phyloP scores from a whole-genome alignment of 148 eudicot genomes.

The Rhododendron griersonianum region DNA sequence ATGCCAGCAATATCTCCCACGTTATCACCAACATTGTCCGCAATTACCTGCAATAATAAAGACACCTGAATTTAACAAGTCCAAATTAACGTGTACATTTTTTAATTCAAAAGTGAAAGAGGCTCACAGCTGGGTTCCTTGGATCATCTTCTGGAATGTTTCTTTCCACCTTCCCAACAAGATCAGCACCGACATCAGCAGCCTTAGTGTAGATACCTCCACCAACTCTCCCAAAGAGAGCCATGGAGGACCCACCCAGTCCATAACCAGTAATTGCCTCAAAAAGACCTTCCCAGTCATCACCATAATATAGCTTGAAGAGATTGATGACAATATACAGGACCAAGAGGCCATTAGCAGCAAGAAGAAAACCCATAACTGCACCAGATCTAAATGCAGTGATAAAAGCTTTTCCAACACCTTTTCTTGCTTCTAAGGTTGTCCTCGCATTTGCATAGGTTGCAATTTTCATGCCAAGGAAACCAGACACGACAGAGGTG shows the following conservation, averaged over 20 bases:
- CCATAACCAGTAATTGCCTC: constrained; percentile 89
- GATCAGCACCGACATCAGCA: constrained; percentile 95
- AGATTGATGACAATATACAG: constrained; percentile 44
- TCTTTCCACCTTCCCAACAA: constrained; percentile 84
- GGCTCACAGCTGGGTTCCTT: constrained; percentile 79
- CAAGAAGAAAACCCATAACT: constrained; percentile 75
- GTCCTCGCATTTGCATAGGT: constrained; percentile 70
- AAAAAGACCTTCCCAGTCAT: constrained; percentile 72
- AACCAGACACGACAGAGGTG: constrained; percentile 53
- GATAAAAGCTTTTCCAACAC: constrained; percentile 67
- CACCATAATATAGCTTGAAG: constrained; percentile 61
- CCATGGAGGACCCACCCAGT: constrained; percentile 92
- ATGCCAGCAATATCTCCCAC: constrained; percentile 84
- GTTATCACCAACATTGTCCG: constrained; percentile 74
- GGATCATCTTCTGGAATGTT: constrained; percentile 91
- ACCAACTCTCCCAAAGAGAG: constrained; percentile 83
- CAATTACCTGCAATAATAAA: constrained; percentile 51
- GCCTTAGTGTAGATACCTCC: constrained; percentile 92
- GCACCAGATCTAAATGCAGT: constrained; percentile 64
- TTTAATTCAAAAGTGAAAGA: background rate
- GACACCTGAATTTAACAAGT: background rate
- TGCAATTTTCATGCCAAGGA: constrained; percentile 69
- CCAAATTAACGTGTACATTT: background rate
- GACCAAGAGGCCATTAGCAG: constrained; percentile 57
- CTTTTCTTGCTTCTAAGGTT: constrained; percentile 59